Conservation (phyloP, 805 yeast species). For the Candida parachauliodes region DNA sequence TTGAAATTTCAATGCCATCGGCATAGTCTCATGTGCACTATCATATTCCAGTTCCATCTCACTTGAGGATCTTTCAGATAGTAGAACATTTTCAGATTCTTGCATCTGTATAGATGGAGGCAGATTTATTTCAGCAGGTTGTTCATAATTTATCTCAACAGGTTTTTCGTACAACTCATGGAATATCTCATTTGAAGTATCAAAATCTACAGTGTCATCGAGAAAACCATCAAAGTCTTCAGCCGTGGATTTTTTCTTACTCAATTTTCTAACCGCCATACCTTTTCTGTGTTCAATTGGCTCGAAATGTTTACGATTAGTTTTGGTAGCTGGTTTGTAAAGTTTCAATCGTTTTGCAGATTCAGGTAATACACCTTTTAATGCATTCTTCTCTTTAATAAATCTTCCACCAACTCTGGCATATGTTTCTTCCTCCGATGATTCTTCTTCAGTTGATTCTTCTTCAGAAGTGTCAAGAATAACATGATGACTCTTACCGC, state of each 20-base stretch:
- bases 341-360: constrained; percentile 32
- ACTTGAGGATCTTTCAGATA: constrained; percentile 2
- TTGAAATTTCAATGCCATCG: too few species aligned
- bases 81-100: neutral
- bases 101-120: neutral
- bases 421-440: constrained; percentile 8
- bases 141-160: neutral
- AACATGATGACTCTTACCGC: constrained; percentile 1
- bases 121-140: neutral
- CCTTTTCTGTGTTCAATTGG: constrained; percentile 32
- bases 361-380: constrained; percentile 38
- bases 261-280: constrained; percentile 29
- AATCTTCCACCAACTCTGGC: constrained; percentile 24
- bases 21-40: too few species aligned
- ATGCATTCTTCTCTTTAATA: constrained; percentile 25
- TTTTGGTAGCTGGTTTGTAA: constrained; percentile 13
- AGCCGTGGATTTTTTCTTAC: neutral
- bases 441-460: constrained; percentile 1
- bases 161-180: constrained; percentile 8
- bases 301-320: constrained; percentile 2
- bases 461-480: constrained; percentile 2
- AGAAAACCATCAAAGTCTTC: constrained; percentile 16
- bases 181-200: constrained; percentile 8
- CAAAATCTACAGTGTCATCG: constrained; percentile 14
- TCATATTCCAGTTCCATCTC: constrained; percentile 5